Base-by-base conservation (phyloP, 2,329 filamentous ascomycete genomes). In the Simplicillium sp. region DNA sequence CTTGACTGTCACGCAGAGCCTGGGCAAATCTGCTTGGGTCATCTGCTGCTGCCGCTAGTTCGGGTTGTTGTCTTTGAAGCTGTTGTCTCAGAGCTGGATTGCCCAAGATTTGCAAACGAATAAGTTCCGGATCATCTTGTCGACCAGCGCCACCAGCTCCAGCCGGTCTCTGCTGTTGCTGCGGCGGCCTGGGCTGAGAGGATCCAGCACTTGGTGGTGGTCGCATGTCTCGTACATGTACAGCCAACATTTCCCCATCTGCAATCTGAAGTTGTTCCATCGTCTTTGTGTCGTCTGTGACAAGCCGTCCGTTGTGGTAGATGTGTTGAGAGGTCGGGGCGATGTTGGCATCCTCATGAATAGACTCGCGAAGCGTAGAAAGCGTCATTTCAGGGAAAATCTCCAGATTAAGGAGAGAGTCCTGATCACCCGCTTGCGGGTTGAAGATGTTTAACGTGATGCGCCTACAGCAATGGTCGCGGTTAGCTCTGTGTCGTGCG, bases 241-340 rank as follows among this genome's bases (percentile, higher is more conserved):
- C 75, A 25, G 85, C 87, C 48, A 98, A 69, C 85, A 98, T 89
- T 56, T 96, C 92, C 41, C 87, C 87, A 64, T 97, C 87, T 37
- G 71, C 77, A 52, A 98, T 84, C 34, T 83, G 76, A 28, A 89
- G 75, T 53, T 90, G 75, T 50, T 88, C 78, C 56, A 98, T 75
- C 3, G 88, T 95, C 60, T 88, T 84, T 44, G 74, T 64, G 53
- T 89, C 82, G 62, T 88, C 82, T 50, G 70, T 74, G 41, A 98
- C 78, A 34, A 89, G 76, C 49, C 79, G 77, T 49, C 90, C 92
- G 60, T 96, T 94, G 66, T 90, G 84, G 65, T 92, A 94, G 57
- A 97, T 81, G 56, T 87, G 81, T 61, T 96, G 88, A 36, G 82
- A 73, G 35, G 71, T 68, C 14, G 80, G 74, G 20, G 84, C 77